Percentiles rank a stretch among this genome's conserved stretches.
Evolutionary conservation across 495 filamentous ascomycete species (phyloP).

Genomic region (Trichodelitschia bisporula): DNA sequence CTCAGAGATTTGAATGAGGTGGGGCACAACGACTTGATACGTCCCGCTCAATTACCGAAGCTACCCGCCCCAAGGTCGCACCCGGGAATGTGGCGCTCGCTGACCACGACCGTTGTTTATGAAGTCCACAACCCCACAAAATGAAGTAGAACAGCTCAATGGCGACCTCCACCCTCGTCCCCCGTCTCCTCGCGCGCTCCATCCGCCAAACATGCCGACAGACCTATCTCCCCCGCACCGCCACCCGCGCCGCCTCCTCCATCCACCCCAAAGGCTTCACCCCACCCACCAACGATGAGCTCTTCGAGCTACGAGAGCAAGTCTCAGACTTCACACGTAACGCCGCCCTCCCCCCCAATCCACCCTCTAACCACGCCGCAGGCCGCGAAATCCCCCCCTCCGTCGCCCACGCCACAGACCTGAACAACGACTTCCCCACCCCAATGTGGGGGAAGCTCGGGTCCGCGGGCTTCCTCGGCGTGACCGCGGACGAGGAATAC

Average conservation of each 20-base stretch:
- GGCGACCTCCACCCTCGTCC: constrained; percentile 1
- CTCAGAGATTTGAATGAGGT: too few relatives aligned
- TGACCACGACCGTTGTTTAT: too few relatives aligned
- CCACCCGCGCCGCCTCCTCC: constrained; percentile 22
- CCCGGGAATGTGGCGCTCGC: too few relatives aligned
- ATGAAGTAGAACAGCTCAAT: too few relatives aligned
- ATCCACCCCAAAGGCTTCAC: constrained; percentile 74
- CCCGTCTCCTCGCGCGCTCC: not conserved
- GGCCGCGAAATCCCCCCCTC: constrained; percentile 58
- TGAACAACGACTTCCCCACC: constrained; percentile 63
- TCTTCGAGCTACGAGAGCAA: constrained; percentile 63
- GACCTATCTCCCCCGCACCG: not conserved
- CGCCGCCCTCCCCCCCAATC: constrained; percentile 4
- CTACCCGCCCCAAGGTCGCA: too few relatives aligned
- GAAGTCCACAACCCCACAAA: too few relatives aligned
- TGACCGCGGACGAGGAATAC: constrained; percentile 85
- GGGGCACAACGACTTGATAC: too few relatives aligned
- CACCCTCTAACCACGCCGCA: constrained; percentile 4
- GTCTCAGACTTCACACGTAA: constrained; percentile 75
- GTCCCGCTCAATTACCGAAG: too few relatives aligned
- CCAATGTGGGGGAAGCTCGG: constrained; percentile 85
- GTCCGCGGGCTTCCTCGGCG: constrained; percentile 47
- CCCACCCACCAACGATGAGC: constrained; percentile 48
- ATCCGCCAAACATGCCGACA: not conserved
- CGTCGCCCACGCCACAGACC: constrained; percentile 59